Base-by-base conservation (phyloP, 495 filamentous ascomycete genomes). In the Glonium stellatum region DNA sequence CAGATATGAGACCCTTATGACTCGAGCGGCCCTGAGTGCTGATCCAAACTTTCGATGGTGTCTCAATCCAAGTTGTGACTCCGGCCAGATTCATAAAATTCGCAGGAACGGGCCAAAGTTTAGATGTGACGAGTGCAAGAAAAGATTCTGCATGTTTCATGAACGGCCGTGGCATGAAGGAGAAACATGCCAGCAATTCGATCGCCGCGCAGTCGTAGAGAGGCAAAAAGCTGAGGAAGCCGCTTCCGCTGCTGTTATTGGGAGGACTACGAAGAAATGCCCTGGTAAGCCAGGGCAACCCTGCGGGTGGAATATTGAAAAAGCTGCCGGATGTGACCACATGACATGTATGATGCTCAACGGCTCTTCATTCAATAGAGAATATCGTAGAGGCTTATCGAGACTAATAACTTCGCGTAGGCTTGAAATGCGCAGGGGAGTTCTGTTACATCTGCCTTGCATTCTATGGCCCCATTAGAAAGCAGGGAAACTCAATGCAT, bases 161-260 rank as follows among this genome's bases (percentile, higher is more conserved):
- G 66, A 71, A 41, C 50, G 59, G n/a, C 55, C 63, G 10, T 76
- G 72, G 73, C 74, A 76, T 57, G 23, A 54, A 18, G 67, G 65
- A 48, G 62, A 60, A 49, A 71, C 61, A 23, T 77, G 74, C 60
- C 49, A 46, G 18, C 58, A 73, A 50, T 71, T 68, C 57, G 67
- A 72, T 15, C 57, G 60, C 51, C 66, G 68, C 1, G 54, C 31
- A 1, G 23, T 10, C 1, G 63, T 51, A 9, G 21, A 53, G 25
- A 13, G 55, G 19, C 21, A 15, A 31, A 9, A 8, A 12, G 60
- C 60, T 6, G 54, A 68, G 49, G 60, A 71, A 23, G 27, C 8
- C 31, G 34, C 55, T 57, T 63, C 56, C 5, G 54, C 50, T 35
- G 42, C 27, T 5, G 55, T 61, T 37, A 44, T 69, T 5, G 66